Percentiles rank a stretch among this genome's conserved stretches.
phyloP scores from a whole-genome alignment of 2,329 filamentous ascomycete genomes.

The Cladosporium cucumerinum region DNA sequence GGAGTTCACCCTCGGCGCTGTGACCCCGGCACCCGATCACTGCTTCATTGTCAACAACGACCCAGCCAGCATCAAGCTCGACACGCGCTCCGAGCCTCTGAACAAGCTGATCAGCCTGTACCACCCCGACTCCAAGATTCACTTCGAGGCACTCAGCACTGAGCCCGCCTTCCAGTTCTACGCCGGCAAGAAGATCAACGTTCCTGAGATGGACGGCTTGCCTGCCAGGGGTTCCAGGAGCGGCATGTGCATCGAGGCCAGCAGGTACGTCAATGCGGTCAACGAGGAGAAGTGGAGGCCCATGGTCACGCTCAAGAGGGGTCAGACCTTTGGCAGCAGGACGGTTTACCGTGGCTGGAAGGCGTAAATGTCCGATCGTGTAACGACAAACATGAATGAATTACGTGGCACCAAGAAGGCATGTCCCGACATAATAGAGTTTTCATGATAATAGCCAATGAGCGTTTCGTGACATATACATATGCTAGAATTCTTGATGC shows the following conservation, averaged over 20 bases:
- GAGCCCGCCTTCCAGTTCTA: slow-evolving; percentile 98
- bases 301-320: slow-evolving; percentile 79
- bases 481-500: background rate
- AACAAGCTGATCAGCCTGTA: slow-evolving; percentile 66
- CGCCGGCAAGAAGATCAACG: slow-evolving; percentile 79
- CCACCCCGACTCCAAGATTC: slow-evolving; percentile 70
- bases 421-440: background rate
- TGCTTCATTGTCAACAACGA: slow-evolving; percentile 77
- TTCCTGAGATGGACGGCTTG: slow-evolving; percentile 56
- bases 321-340: slow-evolving; percentile 74
- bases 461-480: background rate
- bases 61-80: slow-evolving; percentile 49
- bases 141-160: slow-evolving; percentile 84
- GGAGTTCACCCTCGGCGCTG: slow-evolving; percentile 68
- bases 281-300: slow-evolving; percentile 77
- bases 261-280: slow-evolving; percentile 82
- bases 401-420: background rate
- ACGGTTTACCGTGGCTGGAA: slow-evolving; percentile 86
- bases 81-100: slow-evolving; percentile 57
- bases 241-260: slow-evolving; percentile 90
- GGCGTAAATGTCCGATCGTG: slow-evolving; percentile 36
- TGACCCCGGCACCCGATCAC: slow-evolving; percentile 77
- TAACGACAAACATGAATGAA: background rate
- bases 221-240: slow-evolving; percentile 65
- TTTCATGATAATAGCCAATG: background rate